A percentile compares a stretch with the other conserved stretches of the same genome.
Evolutionary conservation across 257 asterid genomes (phyloP).

Genomic region (Solanum lycopersicoides): DNA sequence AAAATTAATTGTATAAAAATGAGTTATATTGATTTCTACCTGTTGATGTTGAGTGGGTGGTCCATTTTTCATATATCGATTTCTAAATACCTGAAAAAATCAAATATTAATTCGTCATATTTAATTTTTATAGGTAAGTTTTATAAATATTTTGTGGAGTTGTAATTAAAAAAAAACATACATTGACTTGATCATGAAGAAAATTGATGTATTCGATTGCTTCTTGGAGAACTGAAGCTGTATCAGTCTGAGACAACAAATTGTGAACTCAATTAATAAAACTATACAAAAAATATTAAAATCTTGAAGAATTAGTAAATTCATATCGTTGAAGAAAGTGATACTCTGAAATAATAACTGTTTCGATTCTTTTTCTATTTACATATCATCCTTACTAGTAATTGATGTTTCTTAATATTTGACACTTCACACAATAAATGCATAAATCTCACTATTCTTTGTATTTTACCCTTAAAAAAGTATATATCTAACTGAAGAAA

Average conservation of each 20-base stretch:
- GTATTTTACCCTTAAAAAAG: no score
- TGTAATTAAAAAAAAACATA: background rate
- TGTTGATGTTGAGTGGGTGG: background rate
- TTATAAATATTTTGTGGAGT: background rate
- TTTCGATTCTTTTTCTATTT: no score
- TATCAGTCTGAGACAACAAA: conserved; percentile 44
- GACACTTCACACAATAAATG: background rate
- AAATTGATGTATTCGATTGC: conserved; percentile 12
- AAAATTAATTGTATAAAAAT: no score
- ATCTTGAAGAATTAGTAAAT: background rate
- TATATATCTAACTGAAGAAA: background rate
- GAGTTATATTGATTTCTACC: background rate
- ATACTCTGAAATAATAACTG: no score
- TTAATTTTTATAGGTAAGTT: no score
- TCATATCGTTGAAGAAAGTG: no score
- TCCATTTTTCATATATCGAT: background rate
- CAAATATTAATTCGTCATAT: background rate
- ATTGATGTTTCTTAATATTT: no score
- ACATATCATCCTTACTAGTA: background rate
- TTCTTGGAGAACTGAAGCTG: conserved; percentile 18
- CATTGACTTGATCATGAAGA: conserved; percentile 13
- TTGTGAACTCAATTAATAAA: background rate
- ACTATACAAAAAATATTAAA: background rate
- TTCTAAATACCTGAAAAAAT: background rate
- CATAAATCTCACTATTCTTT: background rate